These are phyloP conservation scores for Aspergillus ustus DNA, from an alignment of 2,329 filamentous ascomycete species.

Conservation along the genomic window DNA sequence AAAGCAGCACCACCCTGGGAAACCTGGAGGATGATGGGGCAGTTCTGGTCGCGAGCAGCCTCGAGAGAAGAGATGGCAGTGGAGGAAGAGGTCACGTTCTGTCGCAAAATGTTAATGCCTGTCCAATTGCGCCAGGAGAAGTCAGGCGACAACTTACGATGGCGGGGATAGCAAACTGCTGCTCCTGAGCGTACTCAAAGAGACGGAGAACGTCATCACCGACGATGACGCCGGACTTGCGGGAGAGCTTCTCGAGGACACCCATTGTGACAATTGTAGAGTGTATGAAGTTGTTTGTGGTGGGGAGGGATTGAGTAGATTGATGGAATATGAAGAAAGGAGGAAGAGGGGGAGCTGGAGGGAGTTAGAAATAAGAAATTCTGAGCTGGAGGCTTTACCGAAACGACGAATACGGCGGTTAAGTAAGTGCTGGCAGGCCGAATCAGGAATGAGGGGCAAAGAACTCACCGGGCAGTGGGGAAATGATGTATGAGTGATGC, in stretches of 20 bases:
- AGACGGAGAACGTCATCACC: conserved; percentile 71
- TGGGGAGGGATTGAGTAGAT: neutral
- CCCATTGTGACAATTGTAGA: conserved; percentile 42
- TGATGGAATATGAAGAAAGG: conserved; percentile 15
- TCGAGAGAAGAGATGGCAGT: conserved; percentile 86
- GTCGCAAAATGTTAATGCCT: conserved; percentile 1
- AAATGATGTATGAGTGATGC: conserved; percentile 32
- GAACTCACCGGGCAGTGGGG: conserved; percentile 45
- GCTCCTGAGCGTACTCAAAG: conserved; percentile 87
- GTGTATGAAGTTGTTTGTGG: conserved; percentile 1
- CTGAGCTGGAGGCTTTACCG: conserved; percentile 28
- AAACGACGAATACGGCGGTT: conserved; percentile 30
- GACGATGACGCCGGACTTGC: conserved; percentile 70
- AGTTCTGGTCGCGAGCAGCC: conserved; percentile 89
- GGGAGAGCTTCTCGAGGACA: conserved; percentile 60
- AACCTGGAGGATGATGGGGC: conserved; percentile 90
- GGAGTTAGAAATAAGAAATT: conserved; percentile 22
- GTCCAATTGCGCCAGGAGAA: neutral
- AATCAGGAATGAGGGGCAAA: conserved; percentile 28
- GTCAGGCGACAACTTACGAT: conserved; percentile 57
- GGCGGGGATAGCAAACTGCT: conserved; percentile 86
- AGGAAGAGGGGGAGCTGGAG: conserved; percentile 16
- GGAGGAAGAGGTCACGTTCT: conserved; percentile 93
- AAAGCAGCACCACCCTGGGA: conserved; percentile 93
- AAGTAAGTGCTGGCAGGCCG: conserved; percentile 18